Evolutionary conservation across 1,284 basidiomycete genomes (phyloP).

Genomic region (Trichosporon asahii): DNA sequence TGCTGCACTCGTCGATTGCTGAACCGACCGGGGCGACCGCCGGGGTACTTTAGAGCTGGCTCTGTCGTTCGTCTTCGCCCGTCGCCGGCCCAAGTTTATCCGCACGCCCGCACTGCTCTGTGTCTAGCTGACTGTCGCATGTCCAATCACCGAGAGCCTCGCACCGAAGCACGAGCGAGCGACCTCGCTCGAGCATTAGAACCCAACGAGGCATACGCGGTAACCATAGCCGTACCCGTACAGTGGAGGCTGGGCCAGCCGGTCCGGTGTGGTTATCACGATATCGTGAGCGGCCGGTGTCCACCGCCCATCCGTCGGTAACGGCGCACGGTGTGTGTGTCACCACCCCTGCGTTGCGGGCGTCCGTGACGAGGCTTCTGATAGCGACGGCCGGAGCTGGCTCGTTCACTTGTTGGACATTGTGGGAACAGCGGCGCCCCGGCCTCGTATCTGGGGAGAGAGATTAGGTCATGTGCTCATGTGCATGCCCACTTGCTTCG

Average conservation of each 20-base stretch:
- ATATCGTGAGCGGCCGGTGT: not conserved
- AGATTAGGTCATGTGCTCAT: not conserved
- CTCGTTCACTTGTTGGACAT: not conserved
- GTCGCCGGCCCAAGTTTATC: constrained; percentile 5
- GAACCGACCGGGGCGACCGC: not conserved
- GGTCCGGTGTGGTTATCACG: not conserved
- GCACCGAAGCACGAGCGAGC: not conserved
- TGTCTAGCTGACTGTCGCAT: not conserved
- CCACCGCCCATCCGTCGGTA: not conserved
- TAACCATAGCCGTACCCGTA: no score
- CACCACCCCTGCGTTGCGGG: not conserved
- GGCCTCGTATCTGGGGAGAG: not conserved
- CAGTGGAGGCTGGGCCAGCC: not conserved
- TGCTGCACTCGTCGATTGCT: not conserved
- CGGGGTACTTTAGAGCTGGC: not conserved
- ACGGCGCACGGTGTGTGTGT: not conserved
- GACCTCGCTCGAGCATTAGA: not conserved
- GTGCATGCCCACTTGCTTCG: not conserved
- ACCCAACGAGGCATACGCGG: not conserved
- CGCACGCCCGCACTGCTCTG: not conserved
- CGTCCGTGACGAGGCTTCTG: not conserved
- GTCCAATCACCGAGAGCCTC: not conserved
- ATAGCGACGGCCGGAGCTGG: not conserved
- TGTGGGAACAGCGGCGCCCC: constrained; percentile 6
- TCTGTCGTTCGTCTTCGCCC: not conserved